Evolutionary conservation across 345 rosid species (phyloP), one percentile per base, ranked within the genome.

Genomic region (Salix purpurea): DNA sequence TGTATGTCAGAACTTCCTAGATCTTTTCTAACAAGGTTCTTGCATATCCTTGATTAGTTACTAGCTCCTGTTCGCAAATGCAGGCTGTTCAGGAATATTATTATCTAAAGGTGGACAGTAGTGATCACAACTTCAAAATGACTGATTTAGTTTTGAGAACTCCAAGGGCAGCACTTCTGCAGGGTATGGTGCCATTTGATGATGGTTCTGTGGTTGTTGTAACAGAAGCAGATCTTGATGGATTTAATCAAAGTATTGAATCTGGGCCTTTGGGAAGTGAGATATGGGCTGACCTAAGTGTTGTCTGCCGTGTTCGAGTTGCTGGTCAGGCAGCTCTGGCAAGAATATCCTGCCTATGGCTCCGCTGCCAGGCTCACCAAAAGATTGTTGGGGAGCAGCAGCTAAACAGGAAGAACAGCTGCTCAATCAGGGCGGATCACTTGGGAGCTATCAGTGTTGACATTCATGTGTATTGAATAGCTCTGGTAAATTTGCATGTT

Each of bases 1-100:
- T 56, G 5, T 13, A n/a, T n/a, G 11, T 8, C 4, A 24, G 62
- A 52, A 52, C n/a, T 6, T 52, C n/a, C 58, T 52, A 52, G n/a
- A n/a, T 11, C 11, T 56, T 56, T 56, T 10, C 40, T 58, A 56
- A 28, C 54, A 26, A 56, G 44, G 18, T 58, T 2, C 7, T 26
- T 23, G 19, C 32, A n/a, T 76, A 23, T 54, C 28, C 10, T 52
- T 52, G 36, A 36, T 19, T 36, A 36, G 23, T 34, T 54, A 69
- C 40, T 36, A 52, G 44, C 37, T 24, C 5, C 13, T 36, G 56
- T 28, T 69, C 58, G 26, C 28, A 28, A 74, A 42, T 44, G 60
- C 81, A 96, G 99, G 99, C 97, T 42, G 97, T 96, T 81, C 88
- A 88, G 82, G 90, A 92, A 54, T 94, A 86, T 82, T 92, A 91